Evolutionary conservation across 768 basidiomycete genomes (phyloP).

Genomic region (Strobilomyces dryophilus): DNA sequence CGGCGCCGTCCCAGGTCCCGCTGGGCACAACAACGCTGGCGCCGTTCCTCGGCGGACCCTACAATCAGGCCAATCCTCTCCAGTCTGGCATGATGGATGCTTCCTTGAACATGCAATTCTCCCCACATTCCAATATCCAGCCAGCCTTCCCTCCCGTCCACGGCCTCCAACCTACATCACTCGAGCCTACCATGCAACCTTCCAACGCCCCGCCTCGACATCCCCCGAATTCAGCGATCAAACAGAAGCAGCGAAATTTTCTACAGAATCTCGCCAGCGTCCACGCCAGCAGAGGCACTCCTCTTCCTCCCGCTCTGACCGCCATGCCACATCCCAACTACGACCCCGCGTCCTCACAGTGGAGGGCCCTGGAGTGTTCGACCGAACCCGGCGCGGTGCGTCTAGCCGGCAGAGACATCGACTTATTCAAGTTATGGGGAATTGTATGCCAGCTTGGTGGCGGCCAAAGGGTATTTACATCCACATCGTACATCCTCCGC

Average conservation of each 20-base stretch:
- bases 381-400: constrained; percentile 59
- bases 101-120: constrained; percentile 39
- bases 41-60: constrained; percentile 58
- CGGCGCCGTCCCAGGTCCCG: constrained; percentile 30
- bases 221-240: constrained; percentile 33
- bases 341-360: constrained; percentile 59
- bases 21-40: constrained; percentile 63
- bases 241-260: constrained; percentile 58
- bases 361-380: constrained; percentile 63
- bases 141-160: constrained; percentile 39
- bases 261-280: constrained; percentile 55
- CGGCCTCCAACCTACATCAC: constrained; percentile 36
- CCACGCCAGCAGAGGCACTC: constrained; percentile 54
- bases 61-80: constrained; percentile 28
- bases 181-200: constrained; percentile 44
- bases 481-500: constrained; percentile 10
- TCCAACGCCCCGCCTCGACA: constrained; percentile 36
- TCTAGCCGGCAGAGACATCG: constrained; percentile 69
- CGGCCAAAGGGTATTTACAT: constrained; percentile 48
- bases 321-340: constrained; percentile 55
- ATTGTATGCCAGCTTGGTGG: constrained; percentile 61
- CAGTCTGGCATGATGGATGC: constrained; percentile 40
- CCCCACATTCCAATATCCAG: constrained; percentile 42
- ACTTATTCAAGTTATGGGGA: constrained; percentile 72
- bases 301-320: constrained; percentile 72